phyloP scores from a whole-genome alignment of 108 stramenopile genomes.

The Cyclostephanos invisitatus region DNA sequence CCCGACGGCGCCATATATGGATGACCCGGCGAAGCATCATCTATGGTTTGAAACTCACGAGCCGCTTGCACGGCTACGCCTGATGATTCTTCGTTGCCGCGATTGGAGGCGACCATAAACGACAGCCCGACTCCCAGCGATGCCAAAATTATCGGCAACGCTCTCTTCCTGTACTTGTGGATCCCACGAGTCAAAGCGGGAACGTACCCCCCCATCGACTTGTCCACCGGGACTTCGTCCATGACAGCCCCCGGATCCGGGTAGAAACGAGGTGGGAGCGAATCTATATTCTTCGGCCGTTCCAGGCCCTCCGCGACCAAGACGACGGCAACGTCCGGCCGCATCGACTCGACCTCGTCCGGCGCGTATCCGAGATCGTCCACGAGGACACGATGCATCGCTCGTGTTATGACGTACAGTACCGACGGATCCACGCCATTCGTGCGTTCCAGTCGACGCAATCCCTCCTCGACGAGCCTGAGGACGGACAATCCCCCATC shows the following conservation, averaged over 20 bases:
- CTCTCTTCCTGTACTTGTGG: neutral
- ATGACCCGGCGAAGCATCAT: neutral
- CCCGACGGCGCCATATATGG: neutral
- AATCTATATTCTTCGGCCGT: conserved; percentile 3
- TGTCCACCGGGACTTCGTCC: neutral
- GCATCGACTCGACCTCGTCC: conserved; percentile 18
- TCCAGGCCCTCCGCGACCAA: conserved; percentile 12
- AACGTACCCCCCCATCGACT: neutral
- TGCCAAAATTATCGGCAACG: conserved; percentile 1
- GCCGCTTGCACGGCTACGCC: neutral
- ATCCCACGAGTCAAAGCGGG: neutral
- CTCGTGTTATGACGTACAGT: conserved; percentile 26
- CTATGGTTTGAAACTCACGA: neutral
- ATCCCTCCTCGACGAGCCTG: conserved; percentile 29
- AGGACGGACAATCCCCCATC: neutral
- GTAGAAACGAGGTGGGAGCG: conserved; percentile 14
- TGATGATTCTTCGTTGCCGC: neutral
- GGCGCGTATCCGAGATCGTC: conserved; percentile 30
- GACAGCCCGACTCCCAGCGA: conserved; percentile 10
- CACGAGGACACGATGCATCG: conserved; percentile 26
- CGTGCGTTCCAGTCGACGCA: conserved; percentile 17
- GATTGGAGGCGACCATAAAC: neutral
- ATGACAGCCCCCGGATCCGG: neutral
- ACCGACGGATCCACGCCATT: conserved; percentile 31
- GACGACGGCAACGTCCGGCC: conserved; percentile 33